Conservation (phyloP, 345 rosid species). For the Sisymbrium altissimum region DNA sequence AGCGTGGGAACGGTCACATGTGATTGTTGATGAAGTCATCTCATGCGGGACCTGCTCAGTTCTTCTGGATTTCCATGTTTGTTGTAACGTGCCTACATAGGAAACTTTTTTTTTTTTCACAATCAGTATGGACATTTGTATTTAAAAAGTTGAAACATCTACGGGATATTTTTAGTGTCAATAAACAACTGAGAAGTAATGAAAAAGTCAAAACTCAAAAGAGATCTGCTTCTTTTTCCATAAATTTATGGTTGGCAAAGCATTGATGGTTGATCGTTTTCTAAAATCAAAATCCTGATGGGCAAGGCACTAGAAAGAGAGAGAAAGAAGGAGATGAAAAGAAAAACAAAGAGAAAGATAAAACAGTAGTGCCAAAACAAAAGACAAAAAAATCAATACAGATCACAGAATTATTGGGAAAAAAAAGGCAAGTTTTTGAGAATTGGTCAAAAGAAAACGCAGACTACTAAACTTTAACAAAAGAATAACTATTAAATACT, state of each 20-base stretch:
- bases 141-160: neutral
- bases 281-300: neutral
- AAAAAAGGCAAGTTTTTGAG: neutral
- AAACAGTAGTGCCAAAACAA: neutral
- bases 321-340: no score
- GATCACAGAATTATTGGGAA: no score
- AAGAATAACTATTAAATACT: neutral
- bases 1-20: constrained; percentile 47
- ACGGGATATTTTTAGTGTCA: neutral
- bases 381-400: neutral
- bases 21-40: constrained; percentile 25
- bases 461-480: neutral
- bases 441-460: neutral
- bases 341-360: neutral
- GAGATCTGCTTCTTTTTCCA: neutral
- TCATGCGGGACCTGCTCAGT: neutral
- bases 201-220: neutral
- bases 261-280: neutral
- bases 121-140: neutral
- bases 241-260: neutral
- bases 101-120: neutral
- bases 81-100: constrained; percentile 18
- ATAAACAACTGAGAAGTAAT: neutral
- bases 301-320: no score
- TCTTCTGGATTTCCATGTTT: neutral